Conservation (phyloP, 202 grass and related monocot species). For the Hordeum pubiflorum region DNA sequence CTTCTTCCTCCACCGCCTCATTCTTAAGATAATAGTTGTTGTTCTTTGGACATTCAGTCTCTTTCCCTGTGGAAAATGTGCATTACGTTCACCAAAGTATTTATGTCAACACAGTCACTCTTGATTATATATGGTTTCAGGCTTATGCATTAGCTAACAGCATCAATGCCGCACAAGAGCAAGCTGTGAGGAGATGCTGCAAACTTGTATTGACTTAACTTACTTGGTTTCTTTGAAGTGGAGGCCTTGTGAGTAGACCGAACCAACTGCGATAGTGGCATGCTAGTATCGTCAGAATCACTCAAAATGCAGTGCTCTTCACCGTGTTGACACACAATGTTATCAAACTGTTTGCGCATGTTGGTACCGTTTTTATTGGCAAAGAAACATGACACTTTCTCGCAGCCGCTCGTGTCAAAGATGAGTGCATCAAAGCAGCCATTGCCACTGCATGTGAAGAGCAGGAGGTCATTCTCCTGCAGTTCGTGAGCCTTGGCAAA, state of each 20-base stretch:
- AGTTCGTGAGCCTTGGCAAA: slow-evolving; percentile 48
- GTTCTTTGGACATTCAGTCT: neutral
- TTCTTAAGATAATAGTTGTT: neutral
- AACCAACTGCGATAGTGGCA: neutral
- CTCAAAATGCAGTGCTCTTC: neutral
- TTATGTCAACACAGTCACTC: neutral
- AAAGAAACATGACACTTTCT: slow-evolving; percentile 30
- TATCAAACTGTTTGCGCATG: neutral
- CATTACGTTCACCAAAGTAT: neutral
- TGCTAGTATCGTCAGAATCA: neutral
- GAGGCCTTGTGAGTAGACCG: neutral
- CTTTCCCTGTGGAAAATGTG: slow-evolving; percentile 4
- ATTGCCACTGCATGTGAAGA: slow-evolving; percentile 34
- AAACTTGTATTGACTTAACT: neutral
- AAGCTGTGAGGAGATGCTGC: neutral
- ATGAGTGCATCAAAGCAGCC: slow-evolving; percentile 48
- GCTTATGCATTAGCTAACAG: neutral
- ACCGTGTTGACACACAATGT: neutral
- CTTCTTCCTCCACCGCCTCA: neutral
- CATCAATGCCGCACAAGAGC: neutral
- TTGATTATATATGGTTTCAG: neutral
- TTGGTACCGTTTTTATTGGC: neutral
- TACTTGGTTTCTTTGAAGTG: slow-evolving; percentile 19
- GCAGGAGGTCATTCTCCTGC: slow-evolving; percentile 35
- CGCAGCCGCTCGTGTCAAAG: slow-evolving; percentile 28